Evolutionary conservation across 1,284 basidiomycete species (phyloP).

Genomic region (Pseudozyma pruni): DNA sequence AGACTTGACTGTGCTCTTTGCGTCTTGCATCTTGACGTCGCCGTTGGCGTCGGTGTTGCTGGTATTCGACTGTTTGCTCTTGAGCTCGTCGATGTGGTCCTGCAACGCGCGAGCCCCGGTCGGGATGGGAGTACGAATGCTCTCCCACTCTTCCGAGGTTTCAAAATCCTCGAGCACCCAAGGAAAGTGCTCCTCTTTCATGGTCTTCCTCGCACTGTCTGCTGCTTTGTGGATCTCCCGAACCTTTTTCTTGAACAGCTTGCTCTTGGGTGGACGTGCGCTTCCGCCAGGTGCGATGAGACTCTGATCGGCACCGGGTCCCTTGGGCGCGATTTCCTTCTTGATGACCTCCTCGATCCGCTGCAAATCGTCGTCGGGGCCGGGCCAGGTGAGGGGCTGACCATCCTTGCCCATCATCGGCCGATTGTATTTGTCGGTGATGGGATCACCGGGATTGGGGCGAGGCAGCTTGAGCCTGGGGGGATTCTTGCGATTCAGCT

Average conservation of each 20-base stretch:
- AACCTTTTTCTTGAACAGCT: constrained; percentile 63
- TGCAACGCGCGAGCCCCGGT: constrained; percentile 55
- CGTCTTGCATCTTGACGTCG: constrained; percentile 30
- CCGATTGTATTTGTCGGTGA: constrained; percentile 59
- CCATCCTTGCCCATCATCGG: constrained; percentile 58
- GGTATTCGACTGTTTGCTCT: constrained; percentile 13
- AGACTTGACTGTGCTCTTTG: constrained; percentile 18
- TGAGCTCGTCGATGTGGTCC: constrained; percentile 46
- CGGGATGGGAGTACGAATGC: constrained; percentile 49
- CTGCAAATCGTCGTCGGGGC: constrained; percentile 49
- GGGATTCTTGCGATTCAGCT: constrained; percentile 66
- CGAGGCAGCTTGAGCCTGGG: constrained; percentile 60
- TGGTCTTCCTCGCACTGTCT: constrained; percentile 58
- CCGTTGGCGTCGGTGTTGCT: constrained; percentile 23
- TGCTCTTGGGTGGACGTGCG: constrained; percentile 41
- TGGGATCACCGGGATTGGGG: constrained; percentile 59
- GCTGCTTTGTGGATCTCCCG: constrained; percentile 65
- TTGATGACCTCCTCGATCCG: constrained; percentile 48
- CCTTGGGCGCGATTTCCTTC: constrained; percentile 37
- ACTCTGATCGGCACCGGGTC: constrained; percentile 40
- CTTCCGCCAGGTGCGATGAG: constrained; percentile 52
- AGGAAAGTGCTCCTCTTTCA: constrained; percentile 64
- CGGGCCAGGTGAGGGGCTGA: constrained; percentile 54
- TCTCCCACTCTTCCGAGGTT: constrained; percentile 64
- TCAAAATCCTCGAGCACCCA: constrained; percentile 68